Base-by-base conservation (phyloP, 2,329 filamentous ascomycete genomes). In the Alternaria triticimaculans region DNA sequence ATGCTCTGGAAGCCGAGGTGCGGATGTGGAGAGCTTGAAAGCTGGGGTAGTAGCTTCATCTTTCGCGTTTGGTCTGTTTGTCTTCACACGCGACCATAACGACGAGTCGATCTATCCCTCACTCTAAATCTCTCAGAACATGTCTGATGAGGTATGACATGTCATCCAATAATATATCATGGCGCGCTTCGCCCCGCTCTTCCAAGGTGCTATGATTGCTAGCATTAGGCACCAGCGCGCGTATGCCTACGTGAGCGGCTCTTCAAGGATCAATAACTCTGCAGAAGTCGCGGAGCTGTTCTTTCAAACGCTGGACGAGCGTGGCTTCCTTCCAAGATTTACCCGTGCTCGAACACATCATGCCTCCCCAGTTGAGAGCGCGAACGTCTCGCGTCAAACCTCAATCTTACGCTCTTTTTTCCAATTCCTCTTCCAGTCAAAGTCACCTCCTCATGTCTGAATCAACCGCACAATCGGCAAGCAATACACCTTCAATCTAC, bases 401-500 rank as follows among this genome's bases (percentile, higher is more conserved):
- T 51, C 23, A 18, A 12, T 41, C 45, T 33, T 50, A 49, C 12
- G 21, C 30, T 50, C 20, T 45, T 44, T 26, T 9, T 23, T 44
- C 14, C 3, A 20, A 53, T 15, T 18, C 26, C n/a, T 18, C 50
- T 41, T 4, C 20, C 6, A 56, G 30, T 21, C 51, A 50, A 43
- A 11, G 18, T 11, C n/a, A 23, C 18, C 28, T 28, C 50, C 44
- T 48, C 23, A 56, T 56, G 41, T 53, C 49, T 53, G 37, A 33
- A 45, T 21, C 28, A n/a, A 15, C 43, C 7, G 48, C 41, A 11
- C 45, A 18, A 10, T n/a, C 25, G 14, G 15, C 48, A n/a, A n/a
- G 7, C 55, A 33, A 23, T 30, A 48, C 21, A 2, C 72, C 75
- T 12, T 83, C 83, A 8, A 69, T 73, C 10, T 85, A 83, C 70